A percentile compares a stretch with the other conserved stretches of the same genome.
These are phyloP conservation scores for Amauroascus verrucosus DNA, from an alignment of 2,329 filamentous ascomycete species.

Conservation along the genomic window DNA sequence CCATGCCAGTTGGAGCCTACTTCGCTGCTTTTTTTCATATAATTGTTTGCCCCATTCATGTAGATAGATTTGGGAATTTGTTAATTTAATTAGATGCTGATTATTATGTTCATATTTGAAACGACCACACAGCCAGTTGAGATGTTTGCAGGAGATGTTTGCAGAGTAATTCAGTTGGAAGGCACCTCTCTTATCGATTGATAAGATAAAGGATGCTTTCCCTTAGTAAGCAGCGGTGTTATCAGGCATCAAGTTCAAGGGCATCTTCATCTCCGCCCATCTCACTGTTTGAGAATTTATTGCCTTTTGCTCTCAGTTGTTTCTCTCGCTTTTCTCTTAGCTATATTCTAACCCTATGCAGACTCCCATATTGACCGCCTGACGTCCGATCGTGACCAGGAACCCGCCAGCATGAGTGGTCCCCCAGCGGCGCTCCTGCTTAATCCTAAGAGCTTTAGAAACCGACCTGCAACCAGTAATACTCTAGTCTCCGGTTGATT, in stretches of 20 bases:
- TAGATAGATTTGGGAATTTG: no score
- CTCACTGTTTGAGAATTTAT: constrained; percentile 14
- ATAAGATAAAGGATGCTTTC: not conserved
- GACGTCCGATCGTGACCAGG: not conserved
- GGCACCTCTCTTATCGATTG: no score
- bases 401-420: constrained; percentile 15
- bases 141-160: no score
- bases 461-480: constrained; percentile 20
- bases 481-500: not conserved
- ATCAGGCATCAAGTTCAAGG: not conserved
- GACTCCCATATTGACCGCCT: not conserved
- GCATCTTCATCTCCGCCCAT: not conserved
- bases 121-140: no score
- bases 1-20: no score
- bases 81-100: no score
- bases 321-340: constrained; percentile 7
- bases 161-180: no score
- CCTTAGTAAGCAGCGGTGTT: not conserved
- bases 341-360: not conserved
- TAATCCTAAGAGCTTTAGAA: constrained; percentile 35
- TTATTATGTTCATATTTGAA: no score
- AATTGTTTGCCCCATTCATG: no score
- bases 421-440: constrained; percentile 36
- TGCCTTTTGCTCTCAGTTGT: not conserved
- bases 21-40: no score